Base-by-base conservation (phyloP, 768 basidiomycete genomes). In the Tulasnella sp. region DNA sequence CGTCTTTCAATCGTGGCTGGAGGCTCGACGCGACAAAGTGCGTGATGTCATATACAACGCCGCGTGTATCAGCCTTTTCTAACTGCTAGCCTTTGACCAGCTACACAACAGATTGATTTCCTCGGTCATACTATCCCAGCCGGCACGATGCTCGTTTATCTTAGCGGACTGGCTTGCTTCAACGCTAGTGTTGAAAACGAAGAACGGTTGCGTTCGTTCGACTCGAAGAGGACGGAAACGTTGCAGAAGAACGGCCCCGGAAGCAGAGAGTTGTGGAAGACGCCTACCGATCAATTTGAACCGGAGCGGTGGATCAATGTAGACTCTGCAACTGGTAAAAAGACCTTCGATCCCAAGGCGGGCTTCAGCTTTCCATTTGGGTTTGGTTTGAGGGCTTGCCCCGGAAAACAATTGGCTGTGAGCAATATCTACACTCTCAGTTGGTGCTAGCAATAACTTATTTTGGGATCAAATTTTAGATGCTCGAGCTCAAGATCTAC, bases 291-390 rank as follows among this genome's bases (percentile, higher is more conserved):
- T 48, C 11, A 50, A 41, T 77, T 77, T 24, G 48, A 77, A 31
- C 76, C 76, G 3, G 76, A 77, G 4, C n/a, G 76, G 7, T 77
- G 76, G 76, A 42, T 77, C 3, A 42, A 44, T 8, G 18, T 16
- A n/a, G 58, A 50, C 22, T 14, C 48, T 20, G 37, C 12, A 20
- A 50, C 37, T 24, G 40, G 40, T n/a, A 16, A 58, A 16, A n/a
- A 14, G n/a, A 64, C 48, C 48, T 77, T 77, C 46, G 24, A 50
- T 50, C 76, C 76, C 12, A 77, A 58, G 48, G 48, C 46, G 14
- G 76, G 76, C 16, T 77, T 44, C 54, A 54, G 40, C 58, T 40
- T 64, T 20, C 76, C 76, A 16, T 77, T 77, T 46, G 58, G 76
- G 20, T 14, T 77, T 8, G 76, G 76, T 12, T 22, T 50, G 40